Evolutionary conservation across 345 rosid species (phyloP).

Genomic region (Dipteronia dyeriana): DNA sequence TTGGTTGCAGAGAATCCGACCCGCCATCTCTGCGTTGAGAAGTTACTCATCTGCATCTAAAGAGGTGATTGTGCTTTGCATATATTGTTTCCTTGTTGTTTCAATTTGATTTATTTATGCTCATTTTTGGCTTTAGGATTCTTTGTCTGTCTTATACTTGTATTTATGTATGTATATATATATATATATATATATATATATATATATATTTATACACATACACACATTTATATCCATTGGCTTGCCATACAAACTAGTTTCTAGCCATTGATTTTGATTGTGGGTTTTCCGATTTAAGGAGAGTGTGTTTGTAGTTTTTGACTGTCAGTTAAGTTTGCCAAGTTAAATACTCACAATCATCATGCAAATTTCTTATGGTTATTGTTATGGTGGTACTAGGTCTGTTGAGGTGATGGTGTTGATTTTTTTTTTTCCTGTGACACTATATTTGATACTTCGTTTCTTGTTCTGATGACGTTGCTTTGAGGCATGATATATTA

Average conservation of each 20-base stretch:
- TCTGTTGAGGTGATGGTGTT: neutral
- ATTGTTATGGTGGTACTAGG: neutral
- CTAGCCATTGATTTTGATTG: neutral
- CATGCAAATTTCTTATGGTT: neutral
- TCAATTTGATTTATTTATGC: neutral
- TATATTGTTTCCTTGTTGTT: neutral
- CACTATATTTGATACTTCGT: neutral
- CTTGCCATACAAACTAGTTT: neutral
- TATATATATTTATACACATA: no score
- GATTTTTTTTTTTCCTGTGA: neutral
- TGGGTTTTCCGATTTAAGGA: neutral
- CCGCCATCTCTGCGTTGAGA: conserved; percentile 48
- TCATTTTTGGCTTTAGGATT: neutral
- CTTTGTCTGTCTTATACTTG: neutral
- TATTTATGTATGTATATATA: neutral
- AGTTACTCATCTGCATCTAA: conserved; percentile 65
- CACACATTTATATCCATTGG: neutral
- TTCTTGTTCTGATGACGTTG: neutral
- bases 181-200: neutral
- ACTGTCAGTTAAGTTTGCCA: neutral
- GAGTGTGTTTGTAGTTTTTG: neutral
- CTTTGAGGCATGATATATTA: neutral
- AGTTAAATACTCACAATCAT: neutral
- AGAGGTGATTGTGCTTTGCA: conserved; percentile 43
- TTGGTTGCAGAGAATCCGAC: conserved; percentile 45